Evolutionary conservation across 1,284 basidiomycete species (phyloP).

Genomic region (Cutaneotrichosporon curvatum): DNA sequence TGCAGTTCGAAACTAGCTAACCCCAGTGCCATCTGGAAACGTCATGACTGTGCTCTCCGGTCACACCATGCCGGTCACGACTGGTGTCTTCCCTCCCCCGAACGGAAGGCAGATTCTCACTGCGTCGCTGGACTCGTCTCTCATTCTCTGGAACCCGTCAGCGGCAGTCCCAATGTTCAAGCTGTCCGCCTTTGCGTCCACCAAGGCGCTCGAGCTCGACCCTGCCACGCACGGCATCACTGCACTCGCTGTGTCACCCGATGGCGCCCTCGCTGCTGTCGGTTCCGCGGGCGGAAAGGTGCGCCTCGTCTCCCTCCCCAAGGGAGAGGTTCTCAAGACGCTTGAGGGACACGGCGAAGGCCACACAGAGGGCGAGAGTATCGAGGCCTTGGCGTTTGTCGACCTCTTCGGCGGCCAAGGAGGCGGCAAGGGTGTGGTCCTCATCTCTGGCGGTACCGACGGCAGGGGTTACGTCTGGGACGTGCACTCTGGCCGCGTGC

Average conservation of each 20-base stretch:
- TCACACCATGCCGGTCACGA: slow-evolving; percentile 76
- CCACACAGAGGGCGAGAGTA: slow-evolving; percentile 79
- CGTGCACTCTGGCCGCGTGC: slow-evolving; percentile 69
- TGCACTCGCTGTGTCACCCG: slow-evolving; percentile 71
- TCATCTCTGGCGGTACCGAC: slow-evolving; percentile 85
- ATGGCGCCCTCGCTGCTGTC: slow-evolving; percentile 78
- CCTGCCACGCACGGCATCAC: slow-evolving; percentile 66
- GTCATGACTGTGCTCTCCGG: slow-evolving; percentile 94
- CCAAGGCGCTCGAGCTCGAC: slow-evolving; percentile 54
- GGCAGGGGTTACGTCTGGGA: slow-evolving; percentile 95
- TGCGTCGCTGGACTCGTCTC: slow-evolving; percentile 70
- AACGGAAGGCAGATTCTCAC: slow-evolving; percentile 77
- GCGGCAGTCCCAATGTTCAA: slow-evolving; percentile 59
- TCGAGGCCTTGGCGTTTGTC: slow-evolving; percentile 82
- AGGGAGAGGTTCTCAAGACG: slow-evolving; percentile 72
- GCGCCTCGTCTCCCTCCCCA: slow-evolving; percentile 75
- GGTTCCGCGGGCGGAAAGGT: slow-evolving; percentile 78
- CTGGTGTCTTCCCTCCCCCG: slow-evolving; percentile 70
- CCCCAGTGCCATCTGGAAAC: slow-evolving; percentile 77
- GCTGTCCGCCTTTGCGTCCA: slow-evolving; percentile 40
- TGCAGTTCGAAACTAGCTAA: neutral
- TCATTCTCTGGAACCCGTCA: slow-evolving; percentile 90
- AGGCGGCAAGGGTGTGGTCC: slow-evolving; percentile 56
- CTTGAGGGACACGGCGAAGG: slow-evolving; percentile 81
- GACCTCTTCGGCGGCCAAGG: slow-evolving; percentile 58